Conservation (phyloP, 768 basidiomycete genomes). For the Phanerochaete sordida region DNA sequence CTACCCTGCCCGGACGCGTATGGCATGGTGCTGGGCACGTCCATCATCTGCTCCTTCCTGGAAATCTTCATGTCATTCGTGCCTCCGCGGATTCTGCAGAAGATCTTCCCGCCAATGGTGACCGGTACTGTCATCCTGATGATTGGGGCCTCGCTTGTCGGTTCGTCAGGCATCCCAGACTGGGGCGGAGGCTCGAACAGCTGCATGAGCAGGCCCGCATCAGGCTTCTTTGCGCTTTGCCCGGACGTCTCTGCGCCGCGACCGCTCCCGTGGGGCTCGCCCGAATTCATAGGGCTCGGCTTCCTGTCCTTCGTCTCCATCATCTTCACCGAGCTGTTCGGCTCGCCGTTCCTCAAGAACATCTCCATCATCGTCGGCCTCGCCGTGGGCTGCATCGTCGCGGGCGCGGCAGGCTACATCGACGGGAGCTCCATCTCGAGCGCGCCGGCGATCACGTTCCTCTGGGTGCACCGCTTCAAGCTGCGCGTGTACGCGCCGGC, state of each 20-base stretch:
- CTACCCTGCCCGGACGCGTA: slow-evolving; percentile 76
- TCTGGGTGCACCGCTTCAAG: slow-evolving; percentile 78
- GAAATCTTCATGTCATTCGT: slow-evolving; percentile 79
- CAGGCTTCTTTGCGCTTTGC: slow-evolving; percentile 68
- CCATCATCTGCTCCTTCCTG: slow-evolving; percentile 72
- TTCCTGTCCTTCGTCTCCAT: slow-evolving; percentile 80
- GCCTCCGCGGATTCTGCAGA: slow-evolving; percentile 56
- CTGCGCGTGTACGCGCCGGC: slow-evolving; percentile 72
- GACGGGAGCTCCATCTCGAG: slow-evolving; percentile 58
- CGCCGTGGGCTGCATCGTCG: slow-evolving; percentile 75
- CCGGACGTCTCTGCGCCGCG: slow-evolving; percentile 68
- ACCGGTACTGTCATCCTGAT: slow-evolving; percentile 79
- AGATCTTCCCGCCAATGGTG: slow-evolving; percentile 77
- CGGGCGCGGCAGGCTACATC: slow-evolving; percentile 78
- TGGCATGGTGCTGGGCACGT: slow-evolving; percentile 77
- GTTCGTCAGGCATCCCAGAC: slow-evolving; percentile 67
- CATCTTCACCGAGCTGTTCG: slow-evolving; percentile 77
- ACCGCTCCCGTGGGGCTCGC: slow-evolving; percentile 77
- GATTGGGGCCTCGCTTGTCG: slow-evolving; percentile 78
- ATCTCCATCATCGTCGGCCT: slow-evolving; percentile 74
- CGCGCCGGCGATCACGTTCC: slow-evolving; percentile 77
- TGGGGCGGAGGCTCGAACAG: slow-evolving; percentile 85
- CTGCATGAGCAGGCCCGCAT: slow-evolving; percentile 57
- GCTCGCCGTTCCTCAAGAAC: slow-evolving; percentile 83
- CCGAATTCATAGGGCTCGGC: slow-evolving; percentile 82